Base-by-base conservation (phyloP, 306 rosid genomes). In the Potentilla sterilis region DNA sequence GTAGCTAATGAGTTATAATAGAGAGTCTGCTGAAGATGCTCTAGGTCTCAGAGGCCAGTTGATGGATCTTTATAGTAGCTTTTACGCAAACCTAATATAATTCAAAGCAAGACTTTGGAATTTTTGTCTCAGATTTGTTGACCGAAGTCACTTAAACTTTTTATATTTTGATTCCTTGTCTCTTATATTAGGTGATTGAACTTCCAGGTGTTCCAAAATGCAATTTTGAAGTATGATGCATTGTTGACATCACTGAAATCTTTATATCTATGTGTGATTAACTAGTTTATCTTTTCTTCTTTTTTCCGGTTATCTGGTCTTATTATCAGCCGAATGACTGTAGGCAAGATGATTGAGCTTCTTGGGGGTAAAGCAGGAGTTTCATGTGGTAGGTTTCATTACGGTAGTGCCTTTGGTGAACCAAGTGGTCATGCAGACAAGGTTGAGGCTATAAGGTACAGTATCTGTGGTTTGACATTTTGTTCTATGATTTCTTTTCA, bases 351-450 rank as follows among this genome's bases (percentile, higher is more conserved):
- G 98, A 94, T 94, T 76, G 98, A 92, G 86, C 97, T 94, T 80
- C 92, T 94, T 77, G 98, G 98, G 41, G 90, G 98, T 71, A 94
- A 94, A 83, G 96, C 97, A 12, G 98, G 98, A 77, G 98, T 92
- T 80, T 94, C 98, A 34, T 92, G 96, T 81, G 98, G 98, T 34
- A 89, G 83, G 84, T 94, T 92, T 87, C 97, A 92, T 66, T 94
- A 94, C 75, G 98, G 98, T 64, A 94, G 97, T 89, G 98, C 98
- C 74, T 94, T 94, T 76, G 98, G 98, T 44, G 98, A 94, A 81
- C 87, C 88, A 90, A 88, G 97, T 83, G 98, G 98, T 72, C 98
- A 94, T 84, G 98, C 98, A n/a, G 96, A 94, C 86, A 94, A 84
- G 76, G 98, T 94, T 82, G 97, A 94, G 78, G 86, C 85, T 68